Conservation (phyloP, 495 filamentous ascomycete genomes). For the Collariella sp. region DNA sequence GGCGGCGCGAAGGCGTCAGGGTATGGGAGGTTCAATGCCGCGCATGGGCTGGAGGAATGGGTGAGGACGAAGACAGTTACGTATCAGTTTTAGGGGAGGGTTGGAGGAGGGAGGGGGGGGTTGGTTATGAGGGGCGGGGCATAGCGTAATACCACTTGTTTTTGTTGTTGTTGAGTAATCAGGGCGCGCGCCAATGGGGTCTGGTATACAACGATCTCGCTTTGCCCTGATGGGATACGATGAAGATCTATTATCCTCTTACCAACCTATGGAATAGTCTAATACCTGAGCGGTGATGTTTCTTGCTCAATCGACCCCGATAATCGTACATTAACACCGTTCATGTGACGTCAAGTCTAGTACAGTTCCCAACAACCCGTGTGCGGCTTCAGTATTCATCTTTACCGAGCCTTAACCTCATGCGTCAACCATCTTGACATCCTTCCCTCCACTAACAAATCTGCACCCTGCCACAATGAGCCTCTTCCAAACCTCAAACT, state of each 20-base stretch:
- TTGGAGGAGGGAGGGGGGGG: too few species aligned
- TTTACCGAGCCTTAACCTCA: background rate
- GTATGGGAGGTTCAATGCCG: constrained; percentile 56
- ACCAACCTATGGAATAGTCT: too few species aligned
- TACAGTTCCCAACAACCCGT: too few species aligned
- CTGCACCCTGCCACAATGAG: background rate
- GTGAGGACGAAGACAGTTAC: constrained; percentile 78
- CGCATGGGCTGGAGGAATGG: constrained; percentile 59
- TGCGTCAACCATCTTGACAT: background rate
- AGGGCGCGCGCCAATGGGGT: too few species aligned
- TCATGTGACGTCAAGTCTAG: too few species aligned
- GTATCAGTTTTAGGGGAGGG: constrained; percentile 45
- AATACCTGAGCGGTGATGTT: too few species aligned
- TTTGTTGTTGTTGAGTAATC: background rate
- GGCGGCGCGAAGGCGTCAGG: constrained; percentile 80
- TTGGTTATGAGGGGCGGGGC: background rate
- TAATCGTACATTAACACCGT: too few species aligned
- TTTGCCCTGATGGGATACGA: too few species aligned
- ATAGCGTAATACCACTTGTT: background rate
- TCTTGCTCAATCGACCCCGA: too few species aligned
- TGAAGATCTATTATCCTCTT: too few species aligned
- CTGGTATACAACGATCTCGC: too few species aligned
- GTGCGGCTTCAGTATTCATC: too few species aligned
- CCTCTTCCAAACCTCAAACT: constrained; percentile 1
- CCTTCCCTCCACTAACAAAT: background rate